Conservation (phyloP, 352 stramenopile genomes). For the Peronospora destructor region DNA sequence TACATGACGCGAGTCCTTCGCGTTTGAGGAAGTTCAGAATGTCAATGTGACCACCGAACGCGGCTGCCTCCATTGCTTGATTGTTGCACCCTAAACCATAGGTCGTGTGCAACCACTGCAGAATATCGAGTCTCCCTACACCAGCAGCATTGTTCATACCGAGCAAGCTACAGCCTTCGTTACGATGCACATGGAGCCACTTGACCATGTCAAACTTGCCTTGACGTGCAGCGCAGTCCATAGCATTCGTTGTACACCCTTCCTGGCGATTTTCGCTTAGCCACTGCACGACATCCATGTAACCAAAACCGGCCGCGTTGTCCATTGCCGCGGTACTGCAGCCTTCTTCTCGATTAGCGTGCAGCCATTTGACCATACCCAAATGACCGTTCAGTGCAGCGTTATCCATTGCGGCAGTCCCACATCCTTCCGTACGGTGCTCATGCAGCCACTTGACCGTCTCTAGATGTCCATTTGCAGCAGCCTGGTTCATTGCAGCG, state of each 20-base stretch:
- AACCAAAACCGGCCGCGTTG: constrained; percentile 12
- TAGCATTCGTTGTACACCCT: constrained; percentile 22
- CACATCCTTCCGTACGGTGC: constrained; percentile 27
- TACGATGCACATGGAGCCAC: constrained; percentile 25
- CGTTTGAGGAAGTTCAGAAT: constrained; percentile 31
- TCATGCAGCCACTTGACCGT: constrained; percentile 49
- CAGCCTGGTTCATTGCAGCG: constrained; percentile 13
- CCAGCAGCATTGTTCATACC: constrained; percentile 24
- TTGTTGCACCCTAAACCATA: constrained; percentile 21
- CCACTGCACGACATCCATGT: constrained; percentile 3
- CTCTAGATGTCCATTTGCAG: constrained; percentile 36
- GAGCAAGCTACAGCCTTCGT: constrained; percentile 21
- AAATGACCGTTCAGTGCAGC: constrained; percentile 17
- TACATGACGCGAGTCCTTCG: constrained; percentile 12
- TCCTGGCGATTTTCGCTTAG: constrained; percentile 9
- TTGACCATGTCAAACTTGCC: constrained; percentile 30
- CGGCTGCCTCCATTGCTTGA: constrained; percentile 19
- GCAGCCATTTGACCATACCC: not conserved
- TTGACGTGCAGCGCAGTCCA: constrained; percentile 27
- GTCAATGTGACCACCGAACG: constrained; percentile 26
- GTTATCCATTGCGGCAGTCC: constrained; percentile 17
- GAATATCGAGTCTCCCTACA: constrained; percentile 23
- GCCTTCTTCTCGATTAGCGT: constrained; percentile 12
- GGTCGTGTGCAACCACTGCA: constrained; percentile 22
- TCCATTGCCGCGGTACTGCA: constrained; percentile 18